Evolutionary conservation across 2,329 filamentous ascomycete species (phyloP).

Genomic region (Aspergillus fischeri): DNA sequence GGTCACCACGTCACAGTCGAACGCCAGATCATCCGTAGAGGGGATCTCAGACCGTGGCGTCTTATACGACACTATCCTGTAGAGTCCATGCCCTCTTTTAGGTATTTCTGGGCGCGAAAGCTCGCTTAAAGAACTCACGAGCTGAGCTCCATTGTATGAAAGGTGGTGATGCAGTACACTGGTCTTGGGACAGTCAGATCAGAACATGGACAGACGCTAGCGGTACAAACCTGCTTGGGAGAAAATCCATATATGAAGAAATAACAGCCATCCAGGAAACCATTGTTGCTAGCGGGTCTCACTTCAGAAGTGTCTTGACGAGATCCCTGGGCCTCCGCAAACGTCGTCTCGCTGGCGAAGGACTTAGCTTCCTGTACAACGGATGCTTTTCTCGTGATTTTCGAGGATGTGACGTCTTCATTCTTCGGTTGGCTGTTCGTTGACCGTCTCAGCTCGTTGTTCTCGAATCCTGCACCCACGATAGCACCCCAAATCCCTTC

Average conservation of each 20-base stretch:
- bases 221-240: constrained; percentile 46
- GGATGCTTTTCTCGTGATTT: constrained; percentile 16
- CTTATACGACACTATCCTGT: constrained; percentile 39
- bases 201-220: background rate
- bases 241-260: constrained; percentile 62
- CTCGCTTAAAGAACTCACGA: constrained; percentile 32
- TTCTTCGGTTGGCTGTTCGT: constrained; percentile 24
- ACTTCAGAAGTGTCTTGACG: constrained; percentile 14
- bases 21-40: constrained; percentile 37
- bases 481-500: constrained; percentile 91
- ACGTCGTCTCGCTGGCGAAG: constrained; percentile 36
- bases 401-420: constrained; percentile 12
- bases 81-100: constrained; percentile 31
- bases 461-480: constrained; percentile 48
- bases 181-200: constrained; percentile 23
- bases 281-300: constrained; percentile 32
- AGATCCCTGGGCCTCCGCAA: constrained; percentile 24
- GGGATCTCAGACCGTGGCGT: constrained; percentile 30
- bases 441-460: constrained; percentile 21
- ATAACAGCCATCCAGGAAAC: constrained; percentile 52
- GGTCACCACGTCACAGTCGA: constrained; percentile 59
- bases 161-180: constrained; percentile 39
- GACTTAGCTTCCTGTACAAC: constrained; percentile 32
- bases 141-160: constrained; percentile 37
- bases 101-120: constrained; percentile 32